Conservation (phyloP, 345 rosid species). For the Geranium rotundifolium region DNA sequence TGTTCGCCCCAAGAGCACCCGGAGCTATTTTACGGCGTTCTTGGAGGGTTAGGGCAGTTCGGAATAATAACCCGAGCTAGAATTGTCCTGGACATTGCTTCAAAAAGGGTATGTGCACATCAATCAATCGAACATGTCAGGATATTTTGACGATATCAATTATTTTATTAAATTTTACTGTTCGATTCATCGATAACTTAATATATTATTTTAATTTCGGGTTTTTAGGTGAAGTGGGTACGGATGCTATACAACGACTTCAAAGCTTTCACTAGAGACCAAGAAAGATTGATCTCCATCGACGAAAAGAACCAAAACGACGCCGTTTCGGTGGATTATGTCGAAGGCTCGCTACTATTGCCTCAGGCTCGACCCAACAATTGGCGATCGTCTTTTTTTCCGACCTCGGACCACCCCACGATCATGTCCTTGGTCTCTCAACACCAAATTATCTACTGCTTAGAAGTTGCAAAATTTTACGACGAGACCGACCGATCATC, state of each 20-base stretch:
- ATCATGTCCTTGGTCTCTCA: slow-evolving; percentile 4
- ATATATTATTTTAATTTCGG: too few species aligned
- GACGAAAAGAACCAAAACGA: not conserved
- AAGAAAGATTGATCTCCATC: not conserved
- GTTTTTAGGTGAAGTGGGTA: slow-evolving; percentile 1
- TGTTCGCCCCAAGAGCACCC: slow-evolving; percentile 6
- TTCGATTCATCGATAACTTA: too few species aligned
- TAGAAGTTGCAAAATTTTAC: slow-evolving; percentile 14
- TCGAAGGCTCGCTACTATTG: slow-evolving; percentile 12
- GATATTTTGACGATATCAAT: too few species aligned
- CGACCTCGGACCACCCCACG: not conserved
- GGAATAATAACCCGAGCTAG: slow-evolving; percentile 36
- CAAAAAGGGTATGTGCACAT: slow-evolving; percentile 11
- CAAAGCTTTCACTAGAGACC: not conserved
- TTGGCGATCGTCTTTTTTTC: slow-evolving; percentile 7
- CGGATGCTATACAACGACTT: not conserved
- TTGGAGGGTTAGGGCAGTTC: slow-evolving; percentile 38
- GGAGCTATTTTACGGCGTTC: slow-evolving; percentile 19
- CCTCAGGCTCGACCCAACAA: not conserved
- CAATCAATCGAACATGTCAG: too few species aligned
- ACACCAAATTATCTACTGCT: slow-evolving; percentile 8
- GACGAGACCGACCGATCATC: not conserved
- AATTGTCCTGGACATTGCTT: slow-evolving; percentile 23
- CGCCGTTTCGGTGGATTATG: not conserved
- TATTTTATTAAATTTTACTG: too few species aligned